phyloP scores from a whole-genome alignment of 2,329 filamentous ascomycete species.

The Venturia nashicola region DNA sequence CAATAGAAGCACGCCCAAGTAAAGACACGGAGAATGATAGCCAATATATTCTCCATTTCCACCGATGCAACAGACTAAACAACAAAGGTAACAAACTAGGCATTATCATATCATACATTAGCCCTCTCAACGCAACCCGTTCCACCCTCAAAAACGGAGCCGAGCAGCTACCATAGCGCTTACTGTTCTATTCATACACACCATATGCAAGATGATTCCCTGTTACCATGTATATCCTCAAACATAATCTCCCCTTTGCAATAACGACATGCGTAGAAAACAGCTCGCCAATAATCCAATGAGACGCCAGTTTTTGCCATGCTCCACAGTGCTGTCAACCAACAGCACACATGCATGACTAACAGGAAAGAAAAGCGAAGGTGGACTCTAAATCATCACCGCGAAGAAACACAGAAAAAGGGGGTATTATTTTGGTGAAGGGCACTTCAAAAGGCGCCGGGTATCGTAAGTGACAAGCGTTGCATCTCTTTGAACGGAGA shows the following conservation, averaged over 20 bases:
- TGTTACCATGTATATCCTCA: not conserved
- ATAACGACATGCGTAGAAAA: not conserved
- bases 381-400: not conserved
- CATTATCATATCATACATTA: conserved; percentile 4
- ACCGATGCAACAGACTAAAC: too few species aligned
- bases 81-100: not conserved
- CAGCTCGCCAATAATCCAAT: not conserved
- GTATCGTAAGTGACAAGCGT: conserved; percentile 22
- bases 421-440: not conserved
- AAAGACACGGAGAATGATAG: too few species aligned
- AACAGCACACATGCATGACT: not conserved
- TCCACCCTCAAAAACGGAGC: not conserved
- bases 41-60: too few species aligned
- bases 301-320: not conserved
- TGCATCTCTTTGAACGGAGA: conserved; percentile 20
- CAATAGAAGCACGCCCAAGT: too few species aligned
- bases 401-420: not conserved
- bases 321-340: not conserved
- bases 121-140: not conserved
- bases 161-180: not conserved
- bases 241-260: not conserved
- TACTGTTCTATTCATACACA: not conserved
- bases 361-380: not conserved
- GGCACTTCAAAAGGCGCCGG: conserved; percentile 18
- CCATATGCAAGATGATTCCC: not conserved